Evolutionary conservation across 441 rosid species (phyloP).

Genomic region (Erodium moschatum): DNA sequence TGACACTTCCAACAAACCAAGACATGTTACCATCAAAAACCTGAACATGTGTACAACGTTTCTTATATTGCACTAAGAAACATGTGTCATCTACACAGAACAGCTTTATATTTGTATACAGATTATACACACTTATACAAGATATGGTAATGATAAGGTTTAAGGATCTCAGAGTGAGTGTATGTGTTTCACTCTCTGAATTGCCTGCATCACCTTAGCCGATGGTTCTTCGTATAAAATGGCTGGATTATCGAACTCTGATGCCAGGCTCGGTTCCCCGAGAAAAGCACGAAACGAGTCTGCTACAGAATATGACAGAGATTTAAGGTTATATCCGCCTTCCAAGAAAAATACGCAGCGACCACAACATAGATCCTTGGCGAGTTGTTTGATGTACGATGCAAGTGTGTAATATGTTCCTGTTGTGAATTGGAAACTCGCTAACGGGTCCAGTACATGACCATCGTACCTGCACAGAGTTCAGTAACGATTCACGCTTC

Average conservation of each 20-base stretch:
- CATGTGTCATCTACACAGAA: too few relatives aligned
- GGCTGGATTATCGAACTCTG: conserved; percentile 68
- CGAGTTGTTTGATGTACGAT: conserved; percentile 63
- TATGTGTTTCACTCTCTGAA: conserved; percentile 53
- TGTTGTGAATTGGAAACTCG: conserved; percentile 77
- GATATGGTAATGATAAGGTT: neutral
- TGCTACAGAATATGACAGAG: conserved; percentile 78
- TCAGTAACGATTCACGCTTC: neutral
- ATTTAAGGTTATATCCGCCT: conserved; percentile 89
- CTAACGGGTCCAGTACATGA: conserved; percentile 80
- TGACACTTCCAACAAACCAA: too few relatives aligned
- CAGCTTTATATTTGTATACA: too few relatives aligned
- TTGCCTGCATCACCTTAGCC: conserved; percentile 60
- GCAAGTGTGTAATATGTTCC: conserved; percentile 75
- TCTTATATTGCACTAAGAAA: too few relatives aligned
- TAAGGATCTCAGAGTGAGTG: conserved; percentile 46
- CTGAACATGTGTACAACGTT: too few relatives aligned
- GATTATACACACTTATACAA: neutral
- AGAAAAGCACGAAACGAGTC: conserved; percentile 83
- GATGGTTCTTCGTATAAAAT: conserved; percentile 78
- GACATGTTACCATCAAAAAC: too few relatives aligned
- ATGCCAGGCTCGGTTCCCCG: conserved; percentile 66
- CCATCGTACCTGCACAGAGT: conserved; percentile 51
- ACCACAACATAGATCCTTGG: conserved; percentile 72
- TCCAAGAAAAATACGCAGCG: conserved; percentile 85